Base-by-base conservation (phyloP, 805 yeast genomes). In the Priceomyces castillae region DNA sequence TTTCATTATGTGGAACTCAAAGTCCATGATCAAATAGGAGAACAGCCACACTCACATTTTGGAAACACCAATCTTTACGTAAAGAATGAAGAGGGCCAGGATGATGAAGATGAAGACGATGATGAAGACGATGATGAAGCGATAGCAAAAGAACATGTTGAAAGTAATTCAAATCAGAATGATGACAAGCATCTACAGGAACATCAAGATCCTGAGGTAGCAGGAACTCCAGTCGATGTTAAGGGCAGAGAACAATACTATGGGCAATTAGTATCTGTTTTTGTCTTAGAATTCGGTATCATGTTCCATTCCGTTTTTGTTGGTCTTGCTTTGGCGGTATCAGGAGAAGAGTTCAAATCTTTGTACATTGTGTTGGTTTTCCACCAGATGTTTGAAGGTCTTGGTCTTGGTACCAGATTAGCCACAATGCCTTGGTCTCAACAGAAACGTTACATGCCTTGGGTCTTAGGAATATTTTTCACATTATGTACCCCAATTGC, bases 1-100 rank as follows among this genome's bases (percentile, higher is more conserved):
- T 52, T 16, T 42, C 42, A 37, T 9, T 41, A 36, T 40, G 39
- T 40, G 14, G 42, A 40, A 2, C 2, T 15, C 17, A 44, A 41
- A 20, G 18, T 44, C 35, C 22, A 23, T n/a, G 39, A 30, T n/a
- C 25, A 15, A 14, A 49, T 57, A 10, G 51, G 57, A 9, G 59
- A 51, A 4, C 81, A 78, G 56, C 48, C 71, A 1, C 84, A 80
- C 53, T 73, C 81, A 2, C 83, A 80, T 54, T 79, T 78, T 48
- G 84, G 84, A 31, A 73, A 75, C 40, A 59, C 60, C 16, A 47
- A 50, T 15, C 30, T 62, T 26, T 66, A 61, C 49, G 50, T 58
- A 33, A 65, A 66, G 43, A 60, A 59, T 43, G 61, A 54, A 19
- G 48, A 43, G 22, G 49, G 46, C 6, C 57, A 50, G 9, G 61